phyloP scores from a whole-genome alignment of 192 early-diverging fungal species.

The Umbelopsis sp. region DNA sequence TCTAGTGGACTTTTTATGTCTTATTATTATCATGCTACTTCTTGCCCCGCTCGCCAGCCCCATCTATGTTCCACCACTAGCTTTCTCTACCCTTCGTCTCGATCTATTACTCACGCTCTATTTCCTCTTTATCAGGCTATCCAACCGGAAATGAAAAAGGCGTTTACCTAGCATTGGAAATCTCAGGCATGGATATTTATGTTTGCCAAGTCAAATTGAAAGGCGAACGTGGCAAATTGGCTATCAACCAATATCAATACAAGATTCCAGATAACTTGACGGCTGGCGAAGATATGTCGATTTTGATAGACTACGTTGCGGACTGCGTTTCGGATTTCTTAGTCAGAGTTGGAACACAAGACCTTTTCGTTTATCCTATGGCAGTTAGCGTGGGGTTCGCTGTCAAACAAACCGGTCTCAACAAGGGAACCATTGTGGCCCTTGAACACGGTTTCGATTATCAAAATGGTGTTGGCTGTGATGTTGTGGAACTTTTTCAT shows the following conservation, averaged over 20 bases:
- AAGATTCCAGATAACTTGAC: constrained; percentile 68
- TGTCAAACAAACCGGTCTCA: constrained; percentile 70
- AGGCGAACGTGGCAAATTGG: constrained; percentile 70
- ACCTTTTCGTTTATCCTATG: constrained; percentile 78
- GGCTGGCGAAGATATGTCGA: constrained; percentile 46
- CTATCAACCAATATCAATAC: constrained; percentile 80
- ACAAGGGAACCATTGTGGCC: constrained; percentile 58
- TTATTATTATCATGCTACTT: no score
- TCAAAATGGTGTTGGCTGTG: constrained; percentile 72
- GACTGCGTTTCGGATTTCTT: constrained; percentile 45
- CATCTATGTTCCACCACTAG: not conserved
- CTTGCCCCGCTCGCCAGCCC: not conserved
- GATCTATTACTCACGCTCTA: constrained; percentile 38
- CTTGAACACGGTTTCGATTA: constrained; percentile 86
- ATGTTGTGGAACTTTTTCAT: constrained; percentile 82
- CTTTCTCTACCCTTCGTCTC: not conserved
- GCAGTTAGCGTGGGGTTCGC: constrained; percentile 87
- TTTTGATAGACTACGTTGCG: constrained; percentile 83
- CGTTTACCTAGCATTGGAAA: constrained; percentile 85
- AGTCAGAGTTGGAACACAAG: constrained; percentile 39
- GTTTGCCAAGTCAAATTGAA: constrained; percentile 85
- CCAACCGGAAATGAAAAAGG: constrained; percentile 89
- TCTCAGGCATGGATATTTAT: constrained; percentile 90
- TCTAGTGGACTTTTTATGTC: not conserved
- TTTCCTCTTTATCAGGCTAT: constrained; percentile 46